phyloP scores from a whole-genome alignment of 2,329 filamentous ascomycete genomes.

The Microcyclosporella mali region DNA sequence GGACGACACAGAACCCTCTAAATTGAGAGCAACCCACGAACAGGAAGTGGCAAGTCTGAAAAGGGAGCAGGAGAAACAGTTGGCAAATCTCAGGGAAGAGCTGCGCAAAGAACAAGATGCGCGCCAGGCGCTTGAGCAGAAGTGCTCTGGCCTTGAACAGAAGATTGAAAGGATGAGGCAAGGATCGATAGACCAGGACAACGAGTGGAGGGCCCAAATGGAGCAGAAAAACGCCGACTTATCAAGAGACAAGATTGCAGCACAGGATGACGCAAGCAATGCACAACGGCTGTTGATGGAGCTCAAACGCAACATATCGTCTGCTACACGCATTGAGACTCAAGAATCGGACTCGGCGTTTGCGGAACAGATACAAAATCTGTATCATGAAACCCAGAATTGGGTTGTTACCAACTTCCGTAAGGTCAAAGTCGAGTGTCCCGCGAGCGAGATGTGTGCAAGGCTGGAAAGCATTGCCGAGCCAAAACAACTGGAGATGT shows the following conservation, averaged over 20 bases:
- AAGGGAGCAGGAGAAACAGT: slow-evolving; percentile 7
- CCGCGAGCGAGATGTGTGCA: slow-evolving; percentile 17
- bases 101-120: slow-evolving; percentile 20
- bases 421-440: slow-evolving; percentile 48
- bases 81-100: slow-evolving; percentile 11
- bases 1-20: slow-evolving; percentile 6
- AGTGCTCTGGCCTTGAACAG: slow-evolving; percentile 14
- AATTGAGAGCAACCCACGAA: slow-evolving; percentile 4
- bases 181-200: slow-evolving; percentile 10
- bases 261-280: slow-evolving; percentile 14
- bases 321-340: slow-evolving; percentile 55
- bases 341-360: slow-evolving; percentile 62
- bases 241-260: slow-evolving; percentile 9
- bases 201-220: slow-evolving; percentile 11
- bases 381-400: slow-evolving; percentile 65
- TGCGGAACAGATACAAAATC: slow-evolving; percentile 51
- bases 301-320: slow-evolving; percentile 66
- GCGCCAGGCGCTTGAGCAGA: slow-evolving; percentile 19
- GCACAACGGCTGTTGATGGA: slow-evolving; percentile 54
- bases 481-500: slow-evolving; percentile 16
- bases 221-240: slow-evolving; percentile 5
- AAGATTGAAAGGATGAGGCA: slow-evolving; percentile 12
- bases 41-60: slow-evolving; percentile 2
- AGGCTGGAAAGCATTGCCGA: slow-evolving; percentile 20
- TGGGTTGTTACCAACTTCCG: slow-evolving; percentile 68